A percentile compares a stretch with the other conserved stretches of the same genome.
Conservation (phyloP, 2,329 filamentous ascomycete genomes). For the Talaromyces albobiverticillius region DNA sequence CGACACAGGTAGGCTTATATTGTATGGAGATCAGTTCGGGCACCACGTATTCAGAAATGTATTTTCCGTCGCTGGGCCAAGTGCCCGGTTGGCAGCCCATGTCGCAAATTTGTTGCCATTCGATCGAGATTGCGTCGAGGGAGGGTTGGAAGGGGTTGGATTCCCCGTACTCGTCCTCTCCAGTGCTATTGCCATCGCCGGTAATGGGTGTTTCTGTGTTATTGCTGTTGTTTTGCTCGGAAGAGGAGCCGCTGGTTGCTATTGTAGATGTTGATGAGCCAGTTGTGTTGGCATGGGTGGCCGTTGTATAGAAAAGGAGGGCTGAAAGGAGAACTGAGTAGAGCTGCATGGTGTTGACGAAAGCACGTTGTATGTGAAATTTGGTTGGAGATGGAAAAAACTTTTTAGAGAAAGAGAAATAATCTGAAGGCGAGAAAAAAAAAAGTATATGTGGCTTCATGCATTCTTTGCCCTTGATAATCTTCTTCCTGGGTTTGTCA, state of each 20-base stretch:
- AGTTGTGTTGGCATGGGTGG: background rate
- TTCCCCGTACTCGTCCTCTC: background rate
- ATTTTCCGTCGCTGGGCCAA: constrained; percentile 8
- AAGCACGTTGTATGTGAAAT: background rate
- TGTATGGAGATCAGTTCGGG: constrained; percentile 12
- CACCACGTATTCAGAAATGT: constrained; percentile 7
- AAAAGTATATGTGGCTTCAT: constrained; percentile 8
- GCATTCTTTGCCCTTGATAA: constrained; percentile 1
- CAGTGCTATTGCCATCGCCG: background rate
- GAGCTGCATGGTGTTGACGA: background rate
- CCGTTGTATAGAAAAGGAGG: background rate
- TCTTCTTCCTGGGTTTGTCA: background rate
- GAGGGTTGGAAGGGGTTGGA: constrained; percentile 1
- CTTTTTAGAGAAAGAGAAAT: background rate
- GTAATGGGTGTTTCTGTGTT: background rate
- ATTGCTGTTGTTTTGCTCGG: background rate
- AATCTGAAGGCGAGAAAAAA: background rate
- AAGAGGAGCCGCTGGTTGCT: background rate
- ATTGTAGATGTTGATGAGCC: background rate
- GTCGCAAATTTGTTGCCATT: constrained; percentile 13
- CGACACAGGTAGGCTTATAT: constrained; percentile 9
- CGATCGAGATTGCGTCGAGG: constrained; percentile 9
- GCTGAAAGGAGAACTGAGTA: constrained; percentile 2
- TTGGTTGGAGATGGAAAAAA: too few relatives aligned
- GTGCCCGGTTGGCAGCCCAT: constrained; percentile 11